Percentiles rank a stretch among this genome's conserved stretches.
Evolutionary conservation across 2,329 filamentous ascomycete genomes (phyloP).

Genomic region (Elsinoe batatas): DNA sequence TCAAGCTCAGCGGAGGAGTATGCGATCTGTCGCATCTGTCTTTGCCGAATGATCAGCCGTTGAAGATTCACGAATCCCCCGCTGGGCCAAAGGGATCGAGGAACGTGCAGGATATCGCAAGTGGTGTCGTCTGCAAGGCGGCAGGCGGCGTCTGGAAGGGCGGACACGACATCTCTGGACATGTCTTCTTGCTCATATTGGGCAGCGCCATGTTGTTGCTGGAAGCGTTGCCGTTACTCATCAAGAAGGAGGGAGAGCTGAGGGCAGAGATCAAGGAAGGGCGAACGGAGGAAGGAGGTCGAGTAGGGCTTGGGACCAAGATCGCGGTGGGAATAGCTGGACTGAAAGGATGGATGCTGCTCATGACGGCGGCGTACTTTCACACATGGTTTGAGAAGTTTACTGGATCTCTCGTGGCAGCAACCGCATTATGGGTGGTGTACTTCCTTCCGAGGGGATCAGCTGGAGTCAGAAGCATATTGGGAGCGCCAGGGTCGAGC

Average conservation of each 20-base stretch:
- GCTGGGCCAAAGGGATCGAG: conserved; percentile 26
- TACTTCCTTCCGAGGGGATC: conserved; percentile 41
- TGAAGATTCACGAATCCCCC: conserved; percentile 32
- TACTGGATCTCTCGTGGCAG: conserved; percentile 41
- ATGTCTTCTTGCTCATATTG: conserved; percentile 84
- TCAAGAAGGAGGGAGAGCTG: conserved; percentile 53
- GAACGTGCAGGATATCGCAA: conserved; percentile 18
- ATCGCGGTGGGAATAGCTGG: conserved; percentile 49
- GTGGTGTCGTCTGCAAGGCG: conserved; percentile 64
- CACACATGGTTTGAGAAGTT: conserved; percentile 97
- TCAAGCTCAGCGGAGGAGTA: conserved; percentile 75
- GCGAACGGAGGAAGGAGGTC: conserved; percentile 35
- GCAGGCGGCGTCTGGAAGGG: conserved; percentile 78
- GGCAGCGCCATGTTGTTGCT: conserved; percentile 73
- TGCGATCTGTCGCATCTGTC: conserved; percentile 48
- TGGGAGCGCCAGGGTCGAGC: conserved; percentile 38
- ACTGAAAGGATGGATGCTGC: conserved; percentile 84
- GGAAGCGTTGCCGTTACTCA: conserved; percentile 63
- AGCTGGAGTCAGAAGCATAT: conserved; percentile 31
- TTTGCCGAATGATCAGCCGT: conserved; percentile 32
- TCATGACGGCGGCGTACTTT: conserved; percentile 98
- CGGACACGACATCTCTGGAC: conserved; percentile 93
- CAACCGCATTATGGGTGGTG: conserved; percentile 34
- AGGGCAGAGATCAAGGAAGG: conserved; percentile 33
- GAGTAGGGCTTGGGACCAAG: conserved; percentile 42